Percentiles rank a stretch among this genome's conserved stretches.
phyloP scores from a whole-genome alignment of 1,284 basidiomycete species.

The Fistulina hepatica region DNA sequence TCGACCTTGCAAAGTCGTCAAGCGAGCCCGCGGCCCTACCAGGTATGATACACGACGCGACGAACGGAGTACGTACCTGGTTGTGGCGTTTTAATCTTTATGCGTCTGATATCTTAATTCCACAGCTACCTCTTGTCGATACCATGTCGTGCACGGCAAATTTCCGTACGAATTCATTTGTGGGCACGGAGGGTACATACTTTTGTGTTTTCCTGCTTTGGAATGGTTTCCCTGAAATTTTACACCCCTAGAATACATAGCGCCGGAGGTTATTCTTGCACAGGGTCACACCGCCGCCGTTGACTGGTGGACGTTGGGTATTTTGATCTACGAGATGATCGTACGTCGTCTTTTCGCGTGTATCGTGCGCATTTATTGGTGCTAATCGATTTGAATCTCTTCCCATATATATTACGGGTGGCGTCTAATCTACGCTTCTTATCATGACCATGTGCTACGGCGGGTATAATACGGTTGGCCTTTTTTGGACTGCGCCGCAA shows the following conservation, averaged over 20 bases:
- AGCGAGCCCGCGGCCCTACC: slow-evolving; percentile 79
- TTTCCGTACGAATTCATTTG: slow-evolving; percentile 97
- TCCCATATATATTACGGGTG: no score
- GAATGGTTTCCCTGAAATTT: not conserved
- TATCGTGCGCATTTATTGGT: no score
- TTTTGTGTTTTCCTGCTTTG: slow-evolving; percentile 1
- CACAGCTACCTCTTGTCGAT: slow-evolving; percentile 81
- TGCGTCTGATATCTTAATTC: slow-evolving; percentile 10
- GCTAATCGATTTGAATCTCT: no score
- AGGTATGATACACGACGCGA: slow-evolving; percentile 82
- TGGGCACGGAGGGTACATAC: slow-evolving; percentile 85
- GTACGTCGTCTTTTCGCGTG: slow-evolving; percentile 49
- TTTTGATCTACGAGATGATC: slow-evolving; percentile 99
- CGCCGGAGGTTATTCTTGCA: slow-evolving; percentile 97
- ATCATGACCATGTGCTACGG: no score
- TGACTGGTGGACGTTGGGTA: slow-evolving; percentile 99
- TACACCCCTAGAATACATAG: slow-evolving; percentile 77
- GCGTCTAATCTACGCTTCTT: no score
- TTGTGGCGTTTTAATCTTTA: slow-evolving; percentile 6
- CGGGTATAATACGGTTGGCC: no score
- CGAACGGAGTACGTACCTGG: slow-evolving; percentile 62
- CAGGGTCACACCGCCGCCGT: slow-evolving; percentile 97
- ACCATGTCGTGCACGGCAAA: slow-evolving; percentile 96
- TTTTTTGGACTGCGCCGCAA: no score
- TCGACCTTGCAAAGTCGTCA: slow-evolving; percentile 96